Conservation (phyloP, 805 yeast species). For the Komagataella phaffii region DNA sequence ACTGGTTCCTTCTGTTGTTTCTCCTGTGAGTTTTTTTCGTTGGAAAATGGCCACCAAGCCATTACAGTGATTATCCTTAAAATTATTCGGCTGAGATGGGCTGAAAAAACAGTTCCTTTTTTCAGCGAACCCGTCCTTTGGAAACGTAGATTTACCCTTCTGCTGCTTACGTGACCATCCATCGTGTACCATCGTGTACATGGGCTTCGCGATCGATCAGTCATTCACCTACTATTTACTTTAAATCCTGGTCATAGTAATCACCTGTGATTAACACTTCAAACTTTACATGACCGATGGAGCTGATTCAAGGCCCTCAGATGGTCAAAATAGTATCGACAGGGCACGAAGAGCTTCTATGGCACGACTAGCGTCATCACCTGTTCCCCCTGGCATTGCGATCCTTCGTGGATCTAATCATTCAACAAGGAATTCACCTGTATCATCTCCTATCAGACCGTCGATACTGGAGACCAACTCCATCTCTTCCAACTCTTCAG, state of each 20-base stretch:
- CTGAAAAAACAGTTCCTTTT: not conserved
- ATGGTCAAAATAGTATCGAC: slow-evolving; percentile 2
- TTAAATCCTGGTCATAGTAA: not conserved
- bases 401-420: not conserved
- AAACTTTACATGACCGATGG: not conserved
- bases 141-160: not conserved
- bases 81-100: not conserved
- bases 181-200: not conserved
- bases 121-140: not conserved
- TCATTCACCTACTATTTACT: not conserved
- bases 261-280: not conserved
- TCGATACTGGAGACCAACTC: not conserved
- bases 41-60: not conserved
- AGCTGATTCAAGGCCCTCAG: slow-evolving; percentile 1
- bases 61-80: not conserved
- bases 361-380: slow-evolving; percentile 17
- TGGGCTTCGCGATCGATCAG: not conserved
- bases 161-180: not conserved
- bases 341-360: slow-evolving; percentile 15
- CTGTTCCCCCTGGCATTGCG: not conserved
- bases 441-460: not conserved
- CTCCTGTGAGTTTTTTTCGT: not conserved
- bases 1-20: not conserved
- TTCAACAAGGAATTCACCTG: not conserved
- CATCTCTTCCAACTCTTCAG: not conserved